Base-by-base conservation (phyloP, 2,329 filamentous ascomycete genomes). In the Talaromyces rugulosus region DNA sequence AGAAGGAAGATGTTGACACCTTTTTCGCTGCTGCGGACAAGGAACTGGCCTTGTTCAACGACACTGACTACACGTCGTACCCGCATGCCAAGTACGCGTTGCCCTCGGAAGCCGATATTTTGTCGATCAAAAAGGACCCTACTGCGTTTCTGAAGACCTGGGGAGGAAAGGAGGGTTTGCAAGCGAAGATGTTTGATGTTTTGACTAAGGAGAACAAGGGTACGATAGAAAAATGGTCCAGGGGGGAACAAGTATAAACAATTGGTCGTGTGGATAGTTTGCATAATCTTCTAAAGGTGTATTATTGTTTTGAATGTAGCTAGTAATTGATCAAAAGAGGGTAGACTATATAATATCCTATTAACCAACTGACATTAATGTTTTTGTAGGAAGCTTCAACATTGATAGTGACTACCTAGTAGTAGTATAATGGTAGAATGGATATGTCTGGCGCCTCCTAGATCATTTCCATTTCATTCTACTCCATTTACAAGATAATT, bases 41-140 rank as follows among this genome's bases (percentile, higher is more conserved):
- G n/a, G 40, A 54, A 28, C 78, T 97, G 52, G 66, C 80, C 53
- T 81, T 96, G 59, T 80, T 93, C 62, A 87, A 81, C 59, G 75
- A 79, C 12, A 66, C 63, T 5, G 83, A 89, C 67, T 98, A 89
- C 77, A 74, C 71, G 5, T 79, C 88, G 62, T 97, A 97, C 75
- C 94, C 93, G 1, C 85, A 91, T 74, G 75, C 77, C 31, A 68
- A 69, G 34, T 86, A 92, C 33, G 89, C 88, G 5, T 80, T 97
- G 63, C 95, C 94, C 5, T 83, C 81, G 1, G 93, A 98, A 77
- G 65, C 68, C 5, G 71, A 74, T 54, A 84, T 88, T 55, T 78
- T 81, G 56, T 74, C 69, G 50, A 71, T 9, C 4, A 34, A 34
- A 12, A 12, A 3, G 4, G 11, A 34, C 33, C 11, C 33, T 36